Base-by-base conservation (phyloP, 208 protist species). In the Wallacemonas collosoma region DNA sequence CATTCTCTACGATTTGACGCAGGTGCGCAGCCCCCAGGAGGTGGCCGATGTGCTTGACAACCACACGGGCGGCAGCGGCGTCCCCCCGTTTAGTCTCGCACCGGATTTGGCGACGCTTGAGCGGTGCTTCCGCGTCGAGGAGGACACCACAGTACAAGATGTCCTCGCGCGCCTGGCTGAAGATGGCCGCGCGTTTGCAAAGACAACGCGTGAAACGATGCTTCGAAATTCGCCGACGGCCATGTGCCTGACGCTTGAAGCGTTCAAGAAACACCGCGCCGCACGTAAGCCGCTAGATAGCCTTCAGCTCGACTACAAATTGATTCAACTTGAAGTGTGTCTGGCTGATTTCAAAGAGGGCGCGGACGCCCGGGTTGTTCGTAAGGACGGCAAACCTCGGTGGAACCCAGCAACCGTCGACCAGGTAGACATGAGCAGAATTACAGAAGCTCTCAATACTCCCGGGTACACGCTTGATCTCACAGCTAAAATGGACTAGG, bases 231-330 rank as follows among this genome's bases (percentile, higher is more conserved):
- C 88, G 1, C 89, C 89, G 8, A 80, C 88, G 12, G 79, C 71
- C 40, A 81, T 95, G 64, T 69, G 72, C 55, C 11, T 90, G 1
- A 74, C 84, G 2, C 64, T 90, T 54, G 86, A 95, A 74, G 81
- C 75, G 47, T 54, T 73, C 58, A 78, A 82, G 64, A 58, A 38
- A 12, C 68, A 82, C 50, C 55, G 48, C 26, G 67, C 57, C 53
- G 71, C 65, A 50, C 36, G 3, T 14, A 79, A 36, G 11, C n/a
- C 65, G 14, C 7, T 71, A 41, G 72, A 77, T 1, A 39, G 14
- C 43, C 57, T 81, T 50, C 50, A 71, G 14, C 43, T 76, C 41
- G 85, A 84, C 58, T 82, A 77, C 58, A 66, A 66, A 39, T 53
- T 83, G 11, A 80, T 83, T 47, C 73, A 77, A 55, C 39, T 54